Percentiles rank a stretch among this genome's conserved stretches.
Conservation (phyloP, 148 eudicot species). For the Nyssa sinensis region DNA sequence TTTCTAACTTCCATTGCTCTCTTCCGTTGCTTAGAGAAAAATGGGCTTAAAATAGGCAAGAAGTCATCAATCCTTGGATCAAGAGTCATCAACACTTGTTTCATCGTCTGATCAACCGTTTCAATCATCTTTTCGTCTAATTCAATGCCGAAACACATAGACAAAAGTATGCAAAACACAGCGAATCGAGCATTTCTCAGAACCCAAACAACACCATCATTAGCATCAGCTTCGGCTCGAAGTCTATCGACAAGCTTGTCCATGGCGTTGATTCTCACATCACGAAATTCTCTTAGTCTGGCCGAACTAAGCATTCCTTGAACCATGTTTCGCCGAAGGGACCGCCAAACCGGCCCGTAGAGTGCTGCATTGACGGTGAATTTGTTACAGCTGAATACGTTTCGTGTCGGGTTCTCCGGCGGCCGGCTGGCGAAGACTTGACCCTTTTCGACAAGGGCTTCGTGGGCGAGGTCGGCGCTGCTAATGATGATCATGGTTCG, state of each 20-base stretch:
- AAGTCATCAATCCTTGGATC: slow-evolving; percentile 84
- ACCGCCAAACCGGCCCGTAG: slow-evolving; percentile 86
- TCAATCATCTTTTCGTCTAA: slow-evolving; percentile 75
- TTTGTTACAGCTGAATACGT: slow-evolving; percentile 72
- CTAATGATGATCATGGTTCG: slow-evolving; percentile 70
- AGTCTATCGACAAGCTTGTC: slow-evolving; percentile 54
- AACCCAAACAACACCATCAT: slow-evolving; percentile 60
- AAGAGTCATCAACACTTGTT: slow-evolving; percentile 54
- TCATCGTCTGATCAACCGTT: slow-evolving; percentile 70
- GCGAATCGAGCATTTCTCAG: slow-evolving; percentile 69
- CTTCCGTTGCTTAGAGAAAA: slow-evolving; percentile 72
- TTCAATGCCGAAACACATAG: slow-evolving; percentile 83
- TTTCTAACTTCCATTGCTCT: slow-evolving; percentile 49
- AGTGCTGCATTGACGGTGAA: slow-evolving; percentile 80
- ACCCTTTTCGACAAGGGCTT: slow-evolving; percentile 70
- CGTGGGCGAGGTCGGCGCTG: slow-evolving; percentile 55
- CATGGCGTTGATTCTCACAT: slow-evolving; percentile 52
- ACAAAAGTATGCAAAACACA: slow-evolving; percentile 63
- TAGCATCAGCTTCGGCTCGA: slow-evolving; percentile 50
- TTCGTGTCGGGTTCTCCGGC: slow-evolving; percentile 72
- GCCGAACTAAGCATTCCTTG: slow-evolving; percentile 68
- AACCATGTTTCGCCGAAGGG: slow-evolving; percentile 78
- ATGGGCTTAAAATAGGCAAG: slow-evolving; percentile 60
- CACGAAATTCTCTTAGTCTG: slow-evolving; percentile 44
- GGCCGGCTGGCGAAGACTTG: slow-evolving; percentile 76